phyloP scores from a whole-genome alignment of 2,329 filamentous ascomycete genomes.

The Diatrype stigma region DNA sequence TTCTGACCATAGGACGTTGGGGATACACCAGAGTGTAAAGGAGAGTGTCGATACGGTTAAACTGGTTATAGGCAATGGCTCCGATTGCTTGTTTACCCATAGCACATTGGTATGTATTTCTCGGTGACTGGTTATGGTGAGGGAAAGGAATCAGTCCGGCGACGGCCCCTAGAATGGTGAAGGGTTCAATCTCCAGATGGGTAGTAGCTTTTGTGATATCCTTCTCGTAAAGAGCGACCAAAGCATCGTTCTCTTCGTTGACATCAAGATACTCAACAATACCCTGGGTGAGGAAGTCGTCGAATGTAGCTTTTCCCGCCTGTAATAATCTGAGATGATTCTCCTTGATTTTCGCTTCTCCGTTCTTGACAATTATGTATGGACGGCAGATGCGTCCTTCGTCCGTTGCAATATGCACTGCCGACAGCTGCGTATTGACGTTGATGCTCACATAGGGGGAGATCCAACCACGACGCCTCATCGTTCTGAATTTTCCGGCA shows the following conservation, averaged over 20 bases:
- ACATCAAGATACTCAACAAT: conserved; percentile 96
- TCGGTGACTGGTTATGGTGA: conserved; percentile 96
- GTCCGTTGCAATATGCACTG: conserved; percentile 93
- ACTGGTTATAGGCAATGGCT: conserved; percentile 96
- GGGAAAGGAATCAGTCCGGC: conserved; percentile 96
- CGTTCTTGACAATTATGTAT: conserved; percentile 90
- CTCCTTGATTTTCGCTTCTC: conserved; percentile 72
- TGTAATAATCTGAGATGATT: conserved; percentile 78
- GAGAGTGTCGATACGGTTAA: conserved; percentile 92
- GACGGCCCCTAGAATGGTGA: conserved; percentile 92
- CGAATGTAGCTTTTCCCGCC: conserved; percentile 80
- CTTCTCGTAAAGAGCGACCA: conserved; percentile 85
- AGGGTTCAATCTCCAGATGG: conserved; percentile 96
- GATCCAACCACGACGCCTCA: conserved; percentile 84
- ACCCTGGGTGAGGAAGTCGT: conserved; percentile 86
- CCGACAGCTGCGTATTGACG: conserved; percentile 87
- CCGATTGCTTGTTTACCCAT: conserved; percentile 99
- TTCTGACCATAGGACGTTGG: conserved; percentile 96
- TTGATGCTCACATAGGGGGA: conserved; percentile 97
- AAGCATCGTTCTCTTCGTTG: conserved; percentile 95
- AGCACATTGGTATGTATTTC: conserved; percentile 98
- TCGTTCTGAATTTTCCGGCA: conserved; percentile 75
- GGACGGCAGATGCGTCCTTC: conserved; percentile 95
- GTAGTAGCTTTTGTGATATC: conserved; percentile 82
- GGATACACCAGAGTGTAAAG: conserved; percentile 97